These are phyloP conservation scores for Nigrograna mackinnonii DNA, from an alignment of 2,329 filamentous ascomycete genomes.

Conservation along the genomic window DNA sequence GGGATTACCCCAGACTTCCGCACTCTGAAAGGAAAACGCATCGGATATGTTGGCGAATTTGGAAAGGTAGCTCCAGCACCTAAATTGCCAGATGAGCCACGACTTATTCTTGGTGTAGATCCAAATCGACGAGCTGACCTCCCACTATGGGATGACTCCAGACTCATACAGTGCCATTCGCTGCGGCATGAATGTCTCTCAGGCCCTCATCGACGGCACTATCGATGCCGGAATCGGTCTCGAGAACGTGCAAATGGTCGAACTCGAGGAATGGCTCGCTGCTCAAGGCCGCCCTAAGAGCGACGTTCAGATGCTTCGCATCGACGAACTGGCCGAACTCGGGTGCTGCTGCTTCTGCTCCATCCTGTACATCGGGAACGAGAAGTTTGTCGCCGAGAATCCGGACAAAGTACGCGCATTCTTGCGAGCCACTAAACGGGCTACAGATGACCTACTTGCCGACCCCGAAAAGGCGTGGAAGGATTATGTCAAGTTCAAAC, in stretches of 20 bases:
- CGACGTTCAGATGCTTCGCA: conserved; percentile 80
- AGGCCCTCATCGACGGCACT: conserved; percentile 72
- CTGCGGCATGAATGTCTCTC: conserved; percentile 81
- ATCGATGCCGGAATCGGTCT: conserved; percentile 78
- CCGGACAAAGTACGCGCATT: conserved; percentile 69
- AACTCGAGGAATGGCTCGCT: conserved; percentile 76
- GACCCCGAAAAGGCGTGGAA: conserved; percentile 66
- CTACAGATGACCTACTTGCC: conserved; percentile 72
- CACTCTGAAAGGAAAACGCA: too few relatives aligned
- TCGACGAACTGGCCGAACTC: conserved; percentile 77
- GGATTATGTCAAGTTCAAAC: conserved; percentile 74
- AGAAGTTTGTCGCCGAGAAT: conserved; percentile 68
- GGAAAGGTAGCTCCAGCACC: too few relatives aligned
- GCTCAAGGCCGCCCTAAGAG: conserved; percentile 63
- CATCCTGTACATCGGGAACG: conserved; percentile 80
- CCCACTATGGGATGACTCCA: conserved; percentile 75
- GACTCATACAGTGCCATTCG: conserved; percentile 76
- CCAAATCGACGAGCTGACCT: conserved; percentile 80
- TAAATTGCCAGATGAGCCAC: too few relatives aligned
- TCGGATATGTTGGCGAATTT: too few relatives aligned
- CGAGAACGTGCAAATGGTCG: conserved; percentile 83
- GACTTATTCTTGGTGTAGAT: too few relatives aligned
- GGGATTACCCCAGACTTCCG: too few relatives aligned
- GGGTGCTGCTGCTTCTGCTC: conserved; percentile 86
- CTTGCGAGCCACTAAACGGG: conserved; percentile 72